Evolutionary conservation across 139 green algal genomes (phyloP).

Genomic region (Volvox reticuliferus): DNA sequence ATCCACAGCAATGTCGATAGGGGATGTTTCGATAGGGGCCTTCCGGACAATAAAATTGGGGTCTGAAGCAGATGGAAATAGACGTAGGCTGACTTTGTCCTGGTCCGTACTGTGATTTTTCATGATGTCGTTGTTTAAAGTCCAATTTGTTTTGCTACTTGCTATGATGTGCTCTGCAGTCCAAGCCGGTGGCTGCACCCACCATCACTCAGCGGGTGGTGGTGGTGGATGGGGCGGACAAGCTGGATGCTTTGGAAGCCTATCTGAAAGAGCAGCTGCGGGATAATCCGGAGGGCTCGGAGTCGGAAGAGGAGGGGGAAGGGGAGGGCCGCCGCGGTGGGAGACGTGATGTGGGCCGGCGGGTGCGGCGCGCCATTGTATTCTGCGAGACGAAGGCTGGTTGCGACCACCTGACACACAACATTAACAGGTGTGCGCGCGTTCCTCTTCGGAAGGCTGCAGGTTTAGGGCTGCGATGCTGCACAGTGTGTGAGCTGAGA

Average conservation of each 20-base stretch:
- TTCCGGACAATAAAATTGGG: too few species aligned
- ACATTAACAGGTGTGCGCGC: conserved; percentile 40
- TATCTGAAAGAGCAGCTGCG: conserved; percentile 74
- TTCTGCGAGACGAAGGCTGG: conserved; percentile 95
- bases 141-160: not conserved
- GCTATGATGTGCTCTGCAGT: not conserved
- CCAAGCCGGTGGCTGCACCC: conserved; percentile 91
- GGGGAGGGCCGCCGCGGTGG: not conserved
- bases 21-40: too few species aligned
- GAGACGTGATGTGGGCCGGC: conserved; percentile 73
- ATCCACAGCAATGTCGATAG: too few species aligned
- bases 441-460: not conserved
- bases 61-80: too few species aligned
- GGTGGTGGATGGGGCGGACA: conserved; percentile 78
- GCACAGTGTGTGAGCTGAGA: too few species aligned
- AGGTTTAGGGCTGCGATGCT: too few species aligned
- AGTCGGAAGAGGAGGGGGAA: not conserved
- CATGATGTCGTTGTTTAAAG: too few species aligned
- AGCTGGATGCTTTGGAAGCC: conserved; percentile 64
- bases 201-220: conserved; percentile 85
- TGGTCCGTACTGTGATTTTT: too few species aligned
- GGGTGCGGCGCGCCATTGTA: conserved; percentile 77
- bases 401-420: conserved; percentile 82
- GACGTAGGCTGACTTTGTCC: too few species aligned
- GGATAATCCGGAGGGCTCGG: conserved; percentile 76